Conservation (phyloP, 257 asterid species). For the Pogostemon cablin region DNA sequence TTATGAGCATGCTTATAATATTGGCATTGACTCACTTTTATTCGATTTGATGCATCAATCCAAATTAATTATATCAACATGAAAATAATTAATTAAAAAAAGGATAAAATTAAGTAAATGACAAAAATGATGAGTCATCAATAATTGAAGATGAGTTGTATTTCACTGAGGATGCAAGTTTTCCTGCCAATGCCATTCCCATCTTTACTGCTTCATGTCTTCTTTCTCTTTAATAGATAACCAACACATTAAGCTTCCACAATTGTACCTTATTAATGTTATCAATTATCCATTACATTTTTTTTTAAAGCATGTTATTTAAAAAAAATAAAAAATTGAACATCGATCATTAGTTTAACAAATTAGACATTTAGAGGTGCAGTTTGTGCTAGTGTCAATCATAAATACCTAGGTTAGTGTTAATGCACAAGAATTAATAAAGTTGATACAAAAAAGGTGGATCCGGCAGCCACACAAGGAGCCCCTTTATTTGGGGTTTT, state of each 20-base stretch:
- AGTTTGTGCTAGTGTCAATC: too few relatives aligned
- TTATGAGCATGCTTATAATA: background rate
- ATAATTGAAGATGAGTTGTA: conserved; percentile 42
- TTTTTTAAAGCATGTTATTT: too few relatives aligned
- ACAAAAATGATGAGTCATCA: conserved; percentile 34
- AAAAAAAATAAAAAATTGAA: too few relatives aligned
- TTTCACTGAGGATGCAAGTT: conserved; percentile 14
- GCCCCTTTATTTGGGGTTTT: too few relatives aligned
- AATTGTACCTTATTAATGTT: background rate
- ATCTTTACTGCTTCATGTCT: background rate
- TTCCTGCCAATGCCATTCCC: conserved; percentile 1
- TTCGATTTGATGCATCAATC: conserved; percentile 12
- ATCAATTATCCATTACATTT: background rate
- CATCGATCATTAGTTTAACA: too few relatives aligned
- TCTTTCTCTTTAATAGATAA: background rate
- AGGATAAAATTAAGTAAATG: conserved; percentile 21
- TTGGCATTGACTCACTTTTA: conserved; percentile 30
- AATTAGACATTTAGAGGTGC: too few relatives aligned
- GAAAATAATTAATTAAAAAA: background rate
- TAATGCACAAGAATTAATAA: too few relatives aligned
- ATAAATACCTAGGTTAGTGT: too few relatives aligned
- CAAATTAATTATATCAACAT: background rate
- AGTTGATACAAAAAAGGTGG: too few relatives aligned
- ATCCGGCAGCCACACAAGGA: too few relatives aligned
- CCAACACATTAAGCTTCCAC: background rate